Evolutionary conservation across 2,329 filamentous ascomycete species (phyloP).

Genomic region (Ophiostoma himal-ulmi): DNA sequence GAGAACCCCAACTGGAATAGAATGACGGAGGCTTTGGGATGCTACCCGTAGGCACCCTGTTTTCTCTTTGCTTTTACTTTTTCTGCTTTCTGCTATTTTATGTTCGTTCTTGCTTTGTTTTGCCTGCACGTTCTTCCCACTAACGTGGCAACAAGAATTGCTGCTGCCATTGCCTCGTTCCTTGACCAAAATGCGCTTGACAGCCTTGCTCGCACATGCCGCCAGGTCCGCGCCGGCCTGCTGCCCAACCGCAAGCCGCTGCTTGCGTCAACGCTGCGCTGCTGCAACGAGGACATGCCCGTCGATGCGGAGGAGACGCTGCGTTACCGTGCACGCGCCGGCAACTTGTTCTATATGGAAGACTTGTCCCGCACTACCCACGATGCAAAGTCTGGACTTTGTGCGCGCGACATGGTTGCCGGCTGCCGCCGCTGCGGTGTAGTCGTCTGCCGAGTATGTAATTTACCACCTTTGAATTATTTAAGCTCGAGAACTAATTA

Average conservation of each 20-base stretch:
- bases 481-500: neutral
- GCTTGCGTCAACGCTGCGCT: constrained; percentile 69
- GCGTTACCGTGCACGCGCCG: constrained; percentile 52
- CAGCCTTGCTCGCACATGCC: constrained; percentile 74
- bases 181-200: constrained; percentile 86
- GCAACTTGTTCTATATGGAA: constrained; percentile 56
- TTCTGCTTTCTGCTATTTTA: neutral
- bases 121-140: constrained; percentile 6
- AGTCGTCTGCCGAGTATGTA: constrained; percentile 70
- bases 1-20: constrained; percentile 49
- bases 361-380: constrained; percentile 42
- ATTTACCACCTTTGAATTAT: no score
- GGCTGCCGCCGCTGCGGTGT: constrained; percentile 72
- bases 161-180: constrained; percentile 64
- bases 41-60: constrained; percentile 58
- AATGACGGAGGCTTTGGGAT: constrained; percentile 57
- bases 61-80: constrained; percentile 6
- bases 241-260: constrained; percentile 72
- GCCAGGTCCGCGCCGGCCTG: constrained; percentile 69
- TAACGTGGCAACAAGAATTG: constrained; percentile 51
- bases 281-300: constrained; percentile 61
- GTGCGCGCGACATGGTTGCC: constrained; percentile 80
- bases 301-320: constrained; percentile 52
- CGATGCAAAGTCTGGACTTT: constrained; percentile 66
- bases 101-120: neutral